Base-by-base conservation (phyloP, 371 early-diverging fungal species). In the Mortierella sp. region DNA sequence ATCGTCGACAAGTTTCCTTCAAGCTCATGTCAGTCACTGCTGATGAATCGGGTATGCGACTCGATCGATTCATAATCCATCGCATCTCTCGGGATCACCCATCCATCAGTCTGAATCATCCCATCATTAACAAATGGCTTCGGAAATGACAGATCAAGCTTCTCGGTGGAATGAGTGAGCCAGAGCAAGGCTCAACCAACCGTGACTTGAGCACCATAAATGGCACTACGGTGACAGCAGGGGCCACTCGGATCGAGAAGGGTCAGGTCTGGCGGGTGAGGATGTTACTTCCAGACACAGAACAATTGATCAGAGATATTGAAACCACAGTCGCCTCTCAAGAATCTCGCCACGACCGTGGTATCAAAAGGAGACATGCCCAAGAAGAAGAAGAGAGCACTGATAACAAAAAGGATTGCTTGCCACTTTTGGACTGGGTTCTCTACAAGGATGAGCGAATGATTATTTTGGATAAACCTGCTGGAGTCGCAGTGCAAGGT, bases 1-100 rank as follows among this genome's bases (percentile, higher is more conserved):
- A 37, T 37, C 37, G 37, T 37, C 37, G 9, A 37, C 37, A 37
- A 5, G 37, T 37, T 5, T 3, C 37, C 37, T 37, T 64, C 51
- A 68, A 74, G 50, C 66, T 64, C 28, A 55, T 70, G 3, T 1
- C 7, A 1, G 75, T 75, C 48, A 11, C 62, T 4, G 23, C 62
- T 12, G 75, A 75, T 60, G 71, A 75, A 51, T 70, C 70, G 43
- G 71, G 63, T 16, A 75, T 75, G 75, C 66, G 75, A 0, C 57
- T 75, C 21, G 75, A 75, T 46, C 70, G 75, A 25, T 75, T 75
- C 26, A 50, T 75, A 14, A 62, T 25, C n/a, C 48, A 62, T n/a
- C 66, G 64, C 9, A 44, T 75, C 7, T 44, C 16, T 1, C 47
- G 47, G 12, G 65, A 60, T 6, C 45, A 44, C 11, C 47, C 66